phyloP scores from a whole-genome alignment of 1,139 yeast species.

The Magnusiomyces sp. region DNA sequence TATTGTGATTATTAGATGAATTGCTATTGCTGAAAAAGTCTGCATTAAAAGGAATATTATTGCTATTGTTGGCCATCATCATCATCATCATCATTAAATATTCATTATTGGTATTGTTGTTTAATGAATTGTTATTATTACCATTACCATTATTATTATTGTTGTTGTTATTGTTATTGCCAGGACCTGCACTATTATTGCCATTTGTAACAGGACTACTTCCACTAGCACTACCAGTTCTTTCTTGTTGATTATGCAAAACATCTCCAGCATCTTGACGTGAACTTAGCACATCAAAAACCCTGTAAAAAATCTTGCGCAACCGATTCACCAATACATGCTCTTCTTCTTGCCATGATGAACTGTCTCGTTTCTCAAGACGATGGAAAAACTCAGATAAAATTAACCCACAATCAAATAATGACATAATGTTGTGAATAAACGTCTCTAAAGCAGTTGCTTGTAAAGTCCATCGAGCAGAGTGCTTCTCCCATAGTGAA shows the following conservation, averaged over 20 bases:
- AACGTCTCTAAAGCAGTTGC: slow-evolving; percentile 31
- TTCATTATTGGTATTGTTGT: not conserved
- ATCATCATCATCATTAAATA: not conserved
- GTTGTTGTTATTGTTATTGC: too few species aligned
- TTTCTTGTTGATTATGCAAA: slow-evolving; percentile 11
- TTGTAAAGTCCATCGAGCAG: slow-evolving; percentile 28
- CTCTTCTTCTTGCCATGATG: slow-evolving; percentile 26
- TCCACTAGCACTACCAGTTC: not conserved
- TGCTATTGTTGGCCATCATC: not conserved
- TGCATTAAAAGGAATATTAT: not conserved
- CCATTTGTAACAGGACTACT: not conserved
- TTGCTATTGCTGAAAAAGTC: slow-evolving; percentile 1
- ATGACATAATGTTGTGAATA: slow-evolving; percentile 31
- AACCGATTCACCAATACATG: slow-evolving; percentile 24
- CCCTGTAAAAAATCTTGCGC: slow-evolving; percentile 26
- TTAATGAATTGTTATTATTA: too few species aligned
- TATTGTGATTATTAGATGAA: not conserved
- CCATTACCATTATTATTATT: too few species aligned
- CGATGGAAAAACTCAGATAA: slow-evolving; percentile 31
- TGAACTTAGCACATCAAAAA: slow-evolving; percentile 20
- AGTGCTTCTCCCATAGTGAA: slow-evolving; percentile 34
- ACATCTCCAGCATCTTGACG: slow-evolving; percentile 11
- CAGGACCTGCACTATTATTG: slow-evolving; percentile 1
- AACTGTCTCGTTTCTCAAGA: slow-evolving; percentile 21
- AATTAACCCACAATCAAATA: slow-evolving; percentile 33